Conservation (phyloP, 805 yeast genomes). For the Wickerhamia fluorescens region DNA sequence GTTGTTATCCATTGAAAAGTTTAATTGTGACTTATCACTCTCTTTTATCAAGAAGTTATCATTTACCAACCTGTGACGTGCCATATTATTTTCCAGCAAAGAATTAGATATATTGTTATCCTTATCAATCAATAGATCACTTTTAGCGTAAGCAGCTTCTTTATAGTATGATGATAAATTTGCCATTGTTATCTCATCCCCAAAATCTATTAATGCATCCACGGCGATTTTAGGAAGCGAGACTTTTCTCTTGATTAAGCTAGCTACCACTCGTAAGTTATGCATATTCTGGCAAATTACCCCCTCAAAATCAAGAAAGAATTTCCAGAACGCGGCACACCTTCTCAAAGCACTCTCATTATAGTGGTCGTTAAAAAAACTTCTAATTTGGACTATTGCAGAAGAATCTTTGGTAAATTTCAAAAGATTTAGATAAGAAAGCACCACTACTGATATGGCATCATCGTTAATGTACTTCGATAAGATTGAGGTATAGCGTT, state of each 20-base stretch:
- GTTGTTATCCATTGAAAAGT: constrained; percentile 7
- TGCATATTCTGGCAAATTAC: constrained; percentile 32
- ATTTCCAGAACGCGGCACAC: constrained; percentile 49
- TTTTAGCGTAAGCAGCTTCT: no score
- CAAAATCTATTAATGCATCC: constrained; percentile 34
- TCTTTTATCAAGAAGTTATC: constrained; percentile 13
- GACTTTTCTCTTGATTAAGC: constrained; percentile 38
- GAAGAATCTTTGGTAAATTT: constrained; percentile 3
- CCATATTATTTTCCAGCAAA: constrained; percentile 17
- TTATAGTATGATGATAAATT: no score
- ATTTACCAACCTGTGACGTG: constrained; percentile 15
- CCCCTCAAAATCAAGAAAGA: constrained; percentile 48
- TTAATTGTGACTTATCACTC: constrained; percentile 8
- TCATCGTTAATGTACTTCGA: constrained; percentile 31
- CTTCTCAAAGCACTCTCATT: constrained; percentile 24
- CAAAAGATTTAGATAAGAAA: constrained; percentile 22
- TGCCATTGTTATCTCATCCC: constrained; percentile 14
- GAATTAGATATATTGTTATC: constrained; percentile 21
- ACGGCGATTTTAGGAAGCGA: constrained; percentile 42
- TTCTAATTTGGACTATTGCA: no score
- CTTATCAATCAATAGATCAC: constrained; percentile 7
- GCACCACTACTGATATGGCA: constrained; percentile 32
- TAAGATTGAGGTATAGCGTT: constrained; percentile 14
- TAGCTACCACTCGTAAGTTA: constrained; percentile 39
- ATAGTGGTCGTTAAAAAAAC: constrained; percentile 23